Base-by-base conservation (phyloP, 768 basidiomycete species). In the Scleroderma bovista region DNA sequence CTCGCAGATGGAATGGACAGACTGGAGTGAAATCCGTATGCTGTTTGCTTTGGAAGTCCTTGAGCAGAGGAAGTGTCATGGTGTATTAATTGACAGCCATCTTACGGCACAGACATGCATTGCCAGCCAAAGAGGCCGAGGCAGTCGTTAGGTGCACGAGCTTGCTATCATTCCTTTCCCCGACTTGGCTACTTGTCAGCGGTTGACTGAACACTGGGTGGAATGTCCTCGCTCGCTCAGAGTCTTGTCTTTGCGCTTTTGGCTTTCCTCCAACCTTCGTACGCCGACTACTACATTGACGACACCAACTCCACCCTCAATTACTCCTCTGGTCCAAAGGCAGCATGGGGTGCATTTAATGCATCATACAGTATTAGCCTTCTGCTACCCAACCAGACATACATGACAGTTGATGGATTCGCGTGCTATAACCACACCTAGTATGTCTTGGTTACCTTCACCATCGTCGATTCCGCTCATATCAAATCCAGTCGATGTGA, bases 371-470 rank as follows among this genome's bases (percentile, higher is more conserved):
- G 50, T 3, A 56, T 62, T 22, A 29, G 54, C 10, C 24, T 60
- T 15, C 23, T 52, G 17, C 52, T 62, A 24, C 60, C 58, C 23
- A 62, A 61, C 13, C 26, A 22, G 33, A 61, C 61, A 1, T 56
- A 59, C 42, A 52, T 53, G 26, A 45, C 37, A 3, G 53, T 62
- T 17, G 58, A 62, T 50, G 43, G 60, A 2, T 61, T 40, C 26
- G 52, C 57, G 36, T 62, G 61, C 49, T 61, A 48, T 24, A 62
- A 62, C 22, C 54, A 62, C n/a, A 59, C 60, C 47, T 62, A 57
- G 61, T 62, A 54, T 20, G 54, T 37, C 17, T 5, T 3, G 38
- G 26, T 39, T 11, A 19, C 20, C 22, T 36, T 19, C n/a, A 12
- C 8, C 22, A 17, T n/a, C 20, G 43, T 20, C 40, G 16, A 22